phyloP scores from a whole-genome alignment of 306 rosid species.

The Malus sieversii region DNA sequence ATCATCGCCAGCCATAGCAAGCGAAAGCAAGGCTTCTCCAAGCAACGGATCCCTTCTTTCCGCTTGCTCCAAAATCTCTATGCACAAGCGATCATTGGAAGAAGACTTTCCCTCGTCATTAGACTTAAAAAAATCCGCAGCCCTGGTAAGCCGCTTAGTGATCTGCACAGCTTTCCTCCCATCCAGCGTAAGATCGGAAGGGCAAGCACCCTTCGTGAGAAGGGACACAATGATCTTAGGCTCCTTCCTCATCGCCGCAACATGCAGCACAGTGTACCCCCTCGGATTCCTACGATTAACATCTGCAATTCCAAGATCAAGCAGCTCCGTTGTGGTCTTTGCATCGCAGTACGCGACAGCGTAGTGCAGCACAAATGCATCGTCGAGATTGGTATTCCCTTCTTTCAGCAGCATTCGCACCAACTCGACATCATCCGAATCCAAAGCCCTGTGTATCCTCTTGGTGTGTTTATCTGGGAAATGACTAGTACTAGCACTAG shows the following conservation, averaged over 20 bases:
- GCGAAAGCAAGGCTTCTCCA: constrained; percentile 65
- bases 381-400: constrained; percentile 51
- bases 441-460: constrained; percentile 61
- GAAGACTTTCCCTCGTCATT: constrained; percentile 42
- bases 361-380: constrained; percentile 59
- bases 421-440: constrained; percentile 58
- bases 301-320: constrained; percentile 58
- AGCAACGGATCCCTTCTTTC: constrained; percentile 59
- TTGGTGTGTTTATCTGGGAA: constrained; percentile 45
- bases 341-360: constrained; percentile 61
- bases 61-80: constrained; percentile 72
- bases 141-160: constrained; percentile 41
- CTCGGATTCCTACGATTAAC: constrained; percentile 45
- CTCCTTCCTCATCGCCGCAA: constrained; percentile 51
- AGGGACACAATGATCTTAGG: constrained; percentile 62
- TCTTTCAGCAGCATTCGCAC: constrained; percentile 57
- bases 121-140: constrained; percentile 32
- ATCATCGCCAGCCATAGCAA: constrained; percentile 66
- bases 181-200: constrained; percentile 54
- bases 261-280: constrained; percentile 53
- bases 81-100: constrained; percentile 38
- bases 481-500: neutral
- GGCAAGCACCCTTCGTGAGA: constrained; percentile 56
- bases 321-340: constrained; percentile 48
- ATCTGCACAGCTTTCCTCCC: constrained; percentile 68